Evolutionary conservation across 2,329 filamentous ascomycete genomes (phyloP).

Genomic region (Penicillium sp.): DNA sequence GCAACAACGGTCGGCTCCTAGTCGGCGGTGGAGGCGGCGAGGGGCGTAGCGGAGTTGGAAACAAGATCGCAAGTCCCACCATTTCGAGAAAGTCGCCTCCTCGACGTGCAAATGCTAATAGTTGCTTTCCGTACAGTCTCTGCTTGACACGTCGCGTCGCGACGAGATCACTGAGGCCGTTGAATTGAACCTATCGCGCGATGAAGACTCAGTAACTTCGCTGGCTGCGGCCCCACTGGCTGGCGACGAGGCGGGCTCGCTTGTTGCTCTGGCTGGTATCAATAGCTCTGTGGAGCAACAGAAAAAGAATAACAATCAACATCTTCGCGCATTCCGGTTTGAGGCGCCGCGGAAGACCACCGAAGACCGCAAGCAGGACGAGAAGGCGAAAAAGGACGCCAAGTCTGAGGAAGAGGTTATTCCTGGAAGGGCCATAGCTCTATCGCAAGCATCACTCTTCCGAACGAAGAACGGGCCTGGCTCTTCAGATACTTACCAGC

Average conservation of each 20-base stretch:
- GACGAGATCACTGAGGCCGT: slow-evolving; percentile 56
- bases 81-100: background rate
- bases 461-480: slow-evolving; percentile 27
- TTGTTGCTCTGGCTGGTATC: slow-evolving; percentile 64
- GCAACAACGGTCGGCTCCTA: slow-evolving; percentile 64
- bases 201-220: slow-evolving; percentile 83
- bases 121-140: slow-evolving; percentile 42
- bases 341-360: slow-evolving; percentile 39
- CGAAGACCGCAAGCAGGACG: slow-evolving; percentile 11
- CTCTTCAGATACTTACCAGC: slow-evolving; percentile 50
- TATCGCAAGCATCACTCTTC: slow-evolving; percentile 48
- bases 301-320: slow-evolving; percentile 67
- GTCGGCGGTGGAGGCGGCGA: slow-evolving; percentile 83
- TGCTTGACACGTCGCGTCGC: slow-evolving; percentile 61
- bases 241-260: slow-evolving; percentile 37
- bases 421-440: slow-evolving; percentile 33
- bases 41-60: slow-evolving; percentile 69
- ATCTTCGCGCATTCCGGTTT: slow-evolving; percentile 69
- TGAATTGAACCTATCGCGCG: slow-evolving; percentile 67
- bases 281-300: slow-evolving; percentile 69
- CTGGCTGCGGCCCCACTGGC: slow-evolving; percentile 59
- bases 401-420: slow-evolving; percentile 11
- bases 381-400: slow-evolving; percentile 17
- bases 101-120: slow-evolving; percentile 1
- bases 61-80: slow-evolving; percentile 62